Conservation (phyloP, 2,329 filamentous ascomycete genomes). For the Neurospora crassa region DNA sequence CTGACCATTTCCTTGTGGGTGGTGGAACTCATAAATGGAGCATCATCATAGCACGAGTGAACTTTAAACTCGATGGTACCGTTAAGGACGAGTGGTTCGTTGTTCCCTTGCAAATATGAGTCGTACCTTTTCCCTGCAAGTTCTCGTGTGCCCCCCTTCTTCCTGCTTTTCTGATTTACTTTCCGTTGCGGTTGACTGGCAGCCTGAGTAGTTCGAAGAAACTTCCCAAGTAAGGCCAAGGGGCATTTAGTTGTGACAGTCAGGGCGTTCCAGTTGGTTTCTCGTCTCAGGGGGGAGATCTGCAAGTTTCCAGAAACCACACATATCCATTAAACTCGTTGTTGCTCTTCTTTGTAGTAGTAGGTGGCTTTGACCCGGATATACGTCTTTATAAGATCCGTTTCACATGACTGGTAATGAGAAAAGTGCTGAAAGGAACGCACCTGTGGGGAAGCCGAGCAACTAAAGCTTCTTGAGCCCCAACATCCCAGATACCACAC, state of each 20-base stretch:
- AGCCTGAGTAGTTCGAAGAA: neutral
- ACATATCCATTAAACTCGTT: neutral
- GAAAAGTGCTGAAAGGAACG: neutral
- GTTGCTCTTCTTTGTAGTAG: neutral
- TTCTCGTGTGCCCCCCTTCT: neutral
- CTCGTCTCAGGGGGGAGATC: neutral
- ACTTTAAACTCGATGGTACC: conserved; percentile 31
- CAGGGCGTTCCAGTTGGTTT: neutral
- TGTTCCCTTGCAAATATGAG: conserved; percentile 72
- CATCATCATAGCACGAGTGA: conserved; percentile 29
- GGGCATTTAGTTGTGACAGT: neutral
- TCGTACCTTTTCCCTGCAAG: conserved; percentile 49
- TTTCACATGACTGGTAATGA: neutral
- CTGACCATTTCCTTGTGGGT: conserved; percentile 14
- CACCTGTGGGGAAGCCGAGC: neutral
- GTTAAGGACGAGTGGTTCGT: conserved; percentile 79
- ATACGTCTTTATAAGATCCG: neutral
- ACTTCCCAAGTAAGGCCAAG: neutral
- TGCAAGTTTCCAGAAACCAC: neutral
- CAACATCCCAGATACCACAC: neutral
- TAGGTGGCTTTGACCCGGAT: neutral
- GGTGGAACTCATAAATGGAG: conserved; percentile 28
- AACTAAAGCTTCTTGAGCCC: neutral
- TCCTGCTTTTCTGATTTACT: conserved; percentile 25
- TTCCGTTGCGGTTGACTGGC: neutral